Percentiles rank a stretch among this genome's conserved stretches.
phyloP scores from a whole-genome alignment of 176 grass and related monocot genomes.

The Oryza glumipatula region DNA sequence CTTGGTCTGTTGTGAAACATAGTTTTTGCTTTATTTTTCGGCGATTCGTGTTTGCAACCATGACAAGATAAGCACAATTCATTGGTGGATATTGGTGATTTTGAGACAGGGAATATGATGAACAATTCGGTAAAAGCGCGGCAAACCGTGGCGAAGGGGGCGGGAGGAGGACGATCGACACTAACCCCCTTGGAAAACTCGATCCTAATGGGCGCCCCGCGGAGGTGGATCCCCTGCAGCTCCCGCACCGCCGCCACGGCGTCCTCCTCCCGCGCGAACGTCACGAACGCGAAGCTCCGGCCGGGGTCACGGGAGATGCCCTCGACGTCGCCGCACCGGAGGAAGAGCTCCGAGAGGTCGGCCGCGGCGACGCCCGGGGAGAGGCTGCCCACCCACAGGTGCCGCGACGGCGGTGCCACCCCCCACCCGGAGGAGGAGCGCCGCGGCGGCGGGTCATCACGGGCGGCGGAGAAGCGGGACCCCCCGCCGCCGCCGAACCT shows the following conservation, averaged over 20 bases:
- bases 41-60: neutral
- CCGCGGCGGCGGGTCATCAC: slow-evolving; percentile 29
- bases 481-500: slow-evolving; percentile 41
- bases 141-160: slow-evolving; percentile 29
- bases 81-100: neutral
- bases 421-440: slow-evolving; percentile 58
- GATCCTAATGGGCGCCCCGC: slow-evolving; percentile 74
- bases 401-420: slow-evolving; percentile 76
- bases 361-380: slow-evolving; percentile 45
- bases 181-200: slow-evolving; percentile 99
- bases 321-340: slow-evolving; percentile 71
- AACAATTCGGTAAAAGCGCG: slow-evolving; percentile 31
- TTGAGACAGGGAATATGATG: slow-evolving; percentile 34
- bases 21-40: slow-evolving; percentile 6
- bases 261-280: slow-evolving; percentile 63
- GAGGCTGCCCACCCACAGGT: slow-evolving; percentile 91
- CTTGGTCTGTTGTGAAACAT: slow-evolving; percentile 18
- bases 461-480: neutral
- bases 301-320: slow-evolving; percentile 55
- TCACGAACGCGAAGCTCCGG: slow-evolving; percentile 81
- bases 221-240: slow-evolving; percentile 67
- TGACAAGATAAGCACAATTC: slow-evolving; percentile 13
- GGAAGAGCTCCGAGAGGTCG: slow-evolving; percentile 66
- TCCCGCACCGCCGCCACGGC: slow-evolving; percentile 58
- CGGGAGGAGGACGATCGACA: slow-evolving; percentile 59